Evolutionary conservation across 2,329 filamentous ascomycete genomes (phyloP).

Genomic region (Aureobasidium sp.): DNA sequence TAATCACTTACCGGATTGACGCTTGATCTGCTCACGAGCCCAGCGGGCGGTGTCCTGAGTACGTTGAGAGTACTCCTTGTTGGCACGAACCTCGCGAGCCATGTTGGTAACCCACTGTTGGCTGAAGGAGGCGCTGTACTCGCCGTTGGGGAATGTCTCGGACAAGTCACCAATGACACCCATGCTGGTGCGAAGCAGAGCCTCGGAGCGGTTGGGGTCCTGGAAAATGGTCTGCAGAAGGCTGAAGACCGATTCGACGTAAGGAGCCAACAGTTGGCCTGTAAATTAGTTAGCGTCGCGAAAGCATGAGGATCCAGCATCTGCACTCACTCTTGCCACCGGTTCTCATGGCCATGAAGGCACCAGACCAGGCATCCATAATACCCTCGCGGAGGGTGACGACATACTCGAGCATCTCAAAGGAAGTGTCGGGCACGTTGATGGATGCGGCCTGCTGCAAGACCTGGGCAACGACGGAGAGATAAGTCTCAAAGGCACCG

Average conservation of each 20-base stretch:
- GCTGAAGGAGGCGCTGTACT: constrained; percentile 76
- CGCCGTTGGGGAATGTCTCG: constrained; percentile 84
- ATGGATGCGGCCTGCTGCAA: constrained; percentile 87
- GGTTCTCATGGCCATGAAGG: constrained; percentile 86
- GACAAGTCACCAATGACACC: constrained; percentile 94
- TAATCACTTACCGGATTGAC: constrained; percentile 45
- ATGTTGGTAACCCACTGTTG: constrained; percentile 82
- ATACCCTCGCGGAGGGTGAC: constrained; percentile 92
- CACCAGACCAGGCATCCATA: constrained; percentile 98
- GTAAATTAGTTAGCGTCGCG: constrained; percentile 33
- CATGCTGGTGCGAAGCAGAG: constrained; percentile 87
- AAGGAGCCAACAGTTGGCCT: constrained; percentile 59
- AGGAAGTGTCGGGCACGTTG: constrained; percentile 59
- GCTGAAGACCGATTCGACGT: constrained; percentile 77
- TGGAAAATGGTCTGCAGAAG: constrained; percentile 71
- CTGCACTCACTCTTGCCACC: constrained; percentile 51
- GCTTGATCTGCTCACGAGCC: constrained; percentile 96
- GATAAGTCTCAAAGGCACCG: constrained; percentile 84
- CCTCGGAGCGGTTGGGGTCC: constrained; percentile 83
- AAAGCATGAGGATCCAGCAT: constrained; percentile 14
- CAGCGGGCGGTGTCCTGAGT: constrained; percentile 93
- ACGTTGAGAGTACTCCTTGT: constrained; percentile 73
- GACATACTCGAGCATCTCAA: constrained; percentile 96
- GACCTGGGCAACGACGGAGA: constrained; percentile 85
- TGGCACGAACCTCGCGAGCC: constrained; percentile 85